These are phyloP conservation scores for Thinopyrum elongatum DNA, from an alignment of 176 grass and related monocot genomes.

Conservation along the genomic window DNA sequence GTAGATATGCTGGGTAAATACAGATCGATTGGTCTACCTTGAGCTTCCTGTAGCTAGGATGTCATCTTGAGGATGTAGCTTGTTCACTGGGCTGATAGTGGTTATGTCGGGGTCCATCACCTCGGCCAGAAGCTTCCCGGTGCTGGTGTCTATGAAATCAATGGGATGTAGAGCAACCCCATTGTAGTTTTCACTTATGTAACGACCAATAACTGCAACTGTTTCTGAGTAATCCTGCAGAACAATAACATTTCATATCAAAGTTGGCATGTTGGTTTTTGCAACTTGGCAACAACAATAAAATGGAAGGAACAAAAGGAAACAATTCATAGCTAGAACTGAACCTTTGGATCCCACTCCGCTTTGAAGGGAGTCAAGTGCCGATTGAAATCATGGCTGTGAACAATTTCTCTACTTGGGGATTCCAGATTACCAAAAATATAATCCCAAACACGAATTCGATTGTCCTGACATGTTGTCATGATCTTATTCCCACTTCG, in stretches of 20 bases:
- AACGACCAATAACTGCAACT: slow-evolving; percentile 83
- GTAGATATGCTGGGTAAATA: not conserved
- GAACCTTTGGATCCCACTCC: slow-evolving; percentile 96
- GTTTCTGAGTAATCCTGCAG: slow-evolving; percentile 80
- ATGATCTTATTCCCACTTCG: slow-evolving; percentile 81
- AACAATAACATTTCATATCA: not conserved
- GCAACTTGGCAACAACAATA: not conserved
- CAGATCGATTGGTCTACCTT: slow-evolving; percentile 44
- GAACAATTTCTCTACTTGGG: slow-evolving; percentile 95
- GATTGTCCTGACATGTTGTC: slow-evolving; percentile 89
- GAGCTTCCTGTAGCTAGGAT: slow-evolving; percentile 85
- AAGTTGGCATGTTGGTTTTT: not conserved
- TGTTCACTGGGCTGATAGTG: slow-evolving; percentile 94
- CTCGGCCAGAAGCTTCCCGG: slow-evolving; percentile 87
- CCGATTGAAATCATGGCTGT: slow-evolving; percentile 98
- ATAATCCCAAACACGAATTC: slow-evolving; percentile 98
- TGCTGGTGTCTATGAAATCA: slow-evolving; percentile 86
- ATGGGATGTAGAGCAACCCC: slow-evolving; percentile 94
- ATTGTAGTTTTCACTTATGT: slow-evolving; percentile 93
- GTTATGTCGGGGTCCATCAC: slow-evolving; percentile 82
- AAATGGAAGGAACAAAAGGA: not conserved
- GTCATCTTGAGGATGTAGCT: slow-evolving; percentile 75
- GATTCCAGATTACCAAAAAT: slow-evolving; percentile 75
- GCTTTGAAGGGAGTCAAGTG: slow-evolving; percentile 94
- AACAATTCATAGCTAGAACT: not conserved